Base-by-base conservation (phyloP, 768 basidiomycete genomes). In the Calocybe gangraenosa region DNA sequence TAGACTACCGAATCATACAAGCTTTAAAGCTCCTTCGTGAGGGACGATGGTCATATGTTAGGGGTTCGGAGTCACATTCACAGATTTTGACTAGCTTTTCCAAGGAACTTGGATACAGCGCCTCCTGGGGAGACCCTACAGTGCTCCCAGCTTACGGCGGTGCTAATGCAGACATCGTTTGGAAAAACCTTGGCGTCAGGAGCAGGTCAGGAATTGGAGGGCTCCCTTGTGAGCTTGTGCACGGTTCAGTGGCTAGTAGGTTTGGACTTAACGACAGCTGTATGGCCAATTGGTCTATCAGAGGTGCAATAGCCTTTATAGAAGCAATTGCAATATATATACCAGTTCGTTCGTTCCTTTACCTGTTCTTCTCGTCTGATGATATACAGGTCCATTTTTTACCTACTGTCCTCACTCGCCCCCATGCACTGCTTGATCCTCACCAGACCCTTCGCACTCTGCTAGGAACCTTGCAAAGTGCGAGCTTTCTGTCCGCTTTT, bases 171-270 rank as follows among this genome's bases (percentile, higher is more conserved):
- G 65, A 73, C 50, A 57, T 63, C 1, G 56, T 60, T 4, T 91
- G 87, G 88, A 67, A 73, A 40, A 49, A 51, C 9, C 57, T 91
- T 7, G 77, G 78, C 1, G 72, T 89, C 0, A 60, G 51, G 6
- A 74, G 68, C 18, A 64, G 88, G 37, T 33, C 59, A 1, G 73
- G 77, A 3, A 57, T 85, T 2, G 88, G 86, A 2, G 88, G 88
- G 1, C 49, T 90, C 6, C 88, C 88, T 1, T 91, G 88, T 54
- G 82, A 88, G 56, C 53, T 89, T 3, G 75, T 90, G 0, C 88
- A 91, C 53, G 79, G 76, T 8, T 60, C 68, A n/a, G 64, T 79
- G 30, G 75, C 75, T 25, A 56, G 66, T 17, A 67, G 54, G 15
- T 53, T 76, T 13, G 75, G 76, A 9, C 61, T 82, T 3, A 69